Conservation (phyloP, 768 basidiomycete species). For the Boletus vermiculosoides region DNA sequence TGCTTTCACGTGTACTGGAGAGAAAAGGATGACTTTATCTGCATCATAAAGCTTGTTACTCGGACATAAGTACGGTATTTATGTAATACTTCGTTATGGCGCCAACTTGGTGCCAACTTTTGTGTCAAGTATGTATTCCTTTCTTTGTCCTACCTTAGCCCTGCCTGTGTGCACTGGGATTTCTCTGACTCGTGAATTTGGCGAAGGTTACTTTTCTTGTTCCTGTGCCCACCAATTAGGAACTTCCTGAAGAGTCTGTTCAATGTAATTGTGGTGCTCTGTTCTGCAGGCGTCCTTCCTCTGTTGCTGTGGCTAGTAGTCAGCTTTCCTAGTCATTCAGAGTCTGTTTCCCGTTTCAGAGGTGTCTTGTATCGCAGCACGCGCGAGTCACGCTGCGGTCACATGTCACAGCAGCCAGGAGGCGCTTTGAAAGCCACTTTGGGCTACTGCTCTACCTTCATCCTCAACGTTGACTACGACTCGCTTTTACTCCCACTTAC, state of each 20-base stretch:
- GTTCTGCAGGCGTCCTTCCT: background rate
- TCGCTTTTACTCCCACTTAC: conserved; percentile 10
- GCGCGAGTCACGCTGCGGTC: conserved; percentile 30
- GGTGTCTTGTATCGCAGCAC: conserved; percentile 15
- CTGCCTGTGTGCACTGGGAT: background rate
- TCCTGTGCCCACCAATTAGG: background rate
- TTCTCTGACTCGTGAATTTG: background rate
- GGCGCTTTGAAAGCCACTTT: conserved; percentile 30
- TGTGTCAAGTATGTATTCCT: background rate
- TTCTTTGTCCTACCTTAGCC: background rate
- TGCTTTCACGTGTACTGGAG: background rate
- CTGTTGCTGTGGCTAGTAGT: background rate
- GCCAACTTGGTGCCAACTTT: background rate
- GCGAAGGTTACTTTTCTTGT: background rate
- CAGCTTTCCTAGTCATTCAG: background rate
- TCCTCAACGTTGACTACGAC: conserved; percentile 29
- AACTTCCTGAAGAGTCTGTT: background rate
- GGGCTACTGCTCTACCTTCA: conserved; percentile 22
- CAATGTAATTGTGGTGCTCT: background rate
- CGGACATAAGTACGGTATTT: background rate
- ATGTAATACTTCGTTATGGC: background rate
- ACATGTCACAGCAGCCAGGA: conserved; percentile 35
- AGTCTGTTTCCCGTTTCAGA: conserved; percentile 11
- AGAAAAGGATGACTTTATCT: too few relatives aligned
- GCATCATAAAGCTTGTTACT: background rate